Evolutionary conservation across 2,329 filamentous ascomycete species (phyloP).

Genomic region (Exophiala viscosa): DNA sequence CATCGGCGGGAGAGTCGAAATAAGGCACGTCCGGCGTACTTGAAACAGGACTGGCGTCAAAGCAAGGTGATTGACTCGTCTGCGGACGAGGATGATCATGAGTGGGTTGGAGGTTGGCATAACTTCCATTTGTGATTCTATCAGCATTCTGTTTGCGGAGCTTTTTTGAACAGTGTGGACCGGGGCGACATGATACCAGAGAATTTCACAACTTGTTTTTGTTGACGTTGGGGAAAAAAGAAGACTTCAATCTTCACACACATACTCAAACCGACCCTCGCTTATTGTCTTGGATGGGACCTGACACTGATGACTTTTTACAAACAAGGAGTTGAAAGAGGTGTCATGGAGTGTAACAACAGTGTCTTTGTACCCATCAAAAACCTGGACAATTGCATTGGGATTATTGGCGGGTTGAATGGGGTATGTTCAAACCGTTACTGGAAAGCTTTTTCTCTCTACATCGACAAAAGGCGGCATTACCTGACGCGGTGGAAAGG

Average conservation of each 20-base stretch:
- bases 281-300: slow-evolving; percentile 28
- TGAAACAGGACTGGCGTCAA: slow-evolving; percentile 47
- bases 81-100: slow-evolving; percentile 63
- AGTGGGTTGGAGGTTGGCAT: slow-evolving; percentile 94
- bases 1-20: slow-evolving; percentile 35
- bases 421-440: background rate
- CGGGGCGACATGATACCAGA: slow-evolving; percentile 18
- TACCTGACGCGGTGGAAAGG: slow-evolving; percentile 17
- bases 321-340: slow-evolving; percentile 25
- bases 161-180: slow-evolving; percentile 24
- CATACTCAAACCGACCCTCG: slow-evolving; percentile 25
- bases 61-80: slow-evolving; percentile 33
- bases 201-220: slow-evolving; percentile 23
- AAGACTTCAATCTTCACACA: slow-evolving; percentile 3
- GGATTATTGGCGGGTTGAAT: slow-evolving; percentile 3
- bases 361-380: slow-evolving; percentile 19
- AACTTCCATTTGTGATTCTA: slow-evolving; percentile 59
- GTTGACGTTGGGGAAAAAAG: slow-evolving; percentile 13
- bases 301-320: slow-evolving; percentile 31
- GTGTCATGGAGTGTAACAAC: slow-evolving; percentile 30
- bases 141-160: slow-evolving; percentile 22
- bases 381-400: slow-evolving; percentile 19
- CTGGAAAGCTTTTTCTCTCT: background rate
- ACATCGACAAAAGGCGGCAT: slow-evolving; percentile 14
- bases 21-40: slow-evolving; percentile 36